These are phyloP conservation scores for Aureobasidium pullulans DNA, from an alignment of 2,329 filamentous ascomycete genomes.

Conservation along the genomic window DNA sequence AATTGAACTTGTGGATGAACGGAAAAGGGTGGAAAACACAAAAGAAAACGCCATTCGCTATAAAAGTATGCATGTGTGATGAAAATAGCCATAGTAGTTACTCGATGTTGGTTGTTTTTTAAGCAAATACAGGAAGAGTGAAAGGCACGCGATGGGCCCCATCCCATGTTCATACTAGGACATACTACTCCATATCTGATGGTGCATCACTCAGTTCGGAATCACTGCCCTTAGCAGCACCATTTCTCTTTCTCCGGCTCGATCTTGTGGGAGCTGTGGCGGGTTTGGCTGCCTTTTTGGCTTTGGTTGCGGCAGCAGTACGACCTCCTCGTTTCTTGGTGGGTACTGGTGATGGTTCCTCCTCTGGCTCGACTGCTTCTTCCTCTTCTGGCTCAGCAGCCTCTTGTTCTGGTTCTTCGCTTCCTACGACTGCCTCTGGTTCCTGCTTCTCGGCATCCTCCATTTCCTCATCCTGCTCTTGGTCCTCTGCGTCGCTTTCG, in stretches of 20 bases:
- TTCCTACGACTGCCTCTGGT: constrained; percentile 12
- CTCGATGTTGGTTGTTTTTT: background rate
- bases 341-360: background rate
- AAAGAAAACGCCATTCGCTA: background rate
- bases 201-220: constrained; percentile 23
- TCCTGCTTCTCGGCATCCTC: background rate
- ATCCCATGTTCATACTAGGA: background rate
- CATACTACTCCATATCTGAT: constrained; percentile 18
- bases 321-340: background rate
- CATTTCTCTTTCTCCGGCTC: constrained; percentile 21
- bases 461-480: constrained; percentile 12
- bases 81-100: background rate
- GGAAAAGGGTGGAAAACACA: background rate
- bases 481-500: constrained; percentile 12
- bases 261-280: constrained; percentile 10
- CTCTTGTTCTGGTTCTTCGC: constrained; percentile 17
- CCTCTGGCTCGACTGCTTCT: background rate
- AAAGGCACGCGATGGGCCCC: background rate
- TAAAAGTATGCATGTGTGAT: background rate
- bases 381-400: background rate
- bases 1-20: background rate
- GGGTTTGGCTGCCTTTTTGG: constrained; percentile 11
- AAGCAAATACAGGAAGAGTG: background rate
- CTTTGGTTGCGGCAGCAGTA: background rate
- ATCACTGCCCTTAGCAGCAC: constrained; percentile 21